Percentiles rank a stretch among this genome's conserved stretches.
These are phyloP conservation scores for Suillus lakei DNA, from an alignment of 768 basidiomycete genomes.

Conservation along the genomic window DNA sequence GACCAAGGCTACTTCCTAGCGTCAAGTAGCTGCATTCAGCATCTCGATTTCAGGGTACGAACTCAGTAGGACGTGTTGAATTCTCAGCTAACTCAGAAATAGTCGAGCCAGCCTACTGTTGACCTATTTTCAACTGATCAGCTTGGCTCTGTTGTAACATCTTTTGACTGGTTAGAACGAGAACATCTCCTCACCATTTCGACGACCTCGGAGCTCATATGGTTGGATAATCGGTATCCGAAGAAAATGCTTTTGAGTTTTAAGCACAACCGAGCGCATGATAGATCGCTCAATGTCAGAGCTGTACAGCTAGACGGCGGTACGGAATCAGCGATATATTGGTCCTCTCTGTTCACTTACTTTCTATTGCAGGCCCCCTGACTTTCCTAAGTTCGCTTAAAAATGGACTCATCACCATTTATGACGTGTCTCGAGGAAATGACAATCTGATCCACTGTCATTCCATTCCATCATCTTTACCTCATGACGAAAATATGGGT, in stretches of 20 bases:
- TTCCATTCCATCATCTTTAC: conserved; percentile 46
- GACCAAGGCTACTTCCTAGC: conserved; percentile 48
- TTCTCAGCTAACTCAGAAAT: conserved; percentile 12
- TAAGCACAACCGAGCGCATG: conserved; percentile 63
- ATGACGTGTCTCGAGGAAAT: conserved; percentile 55
- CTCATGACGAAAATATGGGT: conserved; percentile 29
- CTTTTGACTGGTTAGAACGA: conserved; percentile 47
- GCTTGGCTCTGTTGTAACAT: conserved; percentile 52
- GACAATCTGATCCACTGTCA: conserved; percentile 50
- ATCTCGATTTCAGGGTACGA: conserved; percentile 64
- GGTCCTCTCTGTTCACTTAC: conserved; percentile 5
- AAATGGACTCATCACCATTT: conserved; percentile 64
- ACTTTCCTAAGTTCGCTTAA: conserved; percentile 65
- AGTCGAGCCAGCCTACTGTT: conserved; percentile 35
- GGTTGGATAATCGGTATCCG: conserved; percentile 71
- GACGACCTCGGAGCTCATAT: conserved; percentile 66
- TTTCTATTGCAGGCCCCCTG: conserved; percentile 44
- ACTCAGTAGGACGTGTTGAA: conserved; percentile 1
- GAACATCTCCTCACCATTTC: conserved; percentile 56
- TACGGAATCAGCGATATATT: conserved; percentile 18
- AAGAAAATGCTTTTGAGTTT: conserved; percentile 61
- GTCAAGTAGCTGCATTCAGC: conserved; percentile 47
- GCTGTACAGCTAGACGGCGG: conserved; percentile 43
- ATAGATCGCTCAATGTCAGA: conserved; percentile 55
- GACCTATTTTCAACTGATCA: conserved; percentile 42